These are phyloP conservation scores for Retiboletus fuscus DNA, from an alignment of 1,284 basidiomycete genomes.

Conservation along the genomic window DNA sequence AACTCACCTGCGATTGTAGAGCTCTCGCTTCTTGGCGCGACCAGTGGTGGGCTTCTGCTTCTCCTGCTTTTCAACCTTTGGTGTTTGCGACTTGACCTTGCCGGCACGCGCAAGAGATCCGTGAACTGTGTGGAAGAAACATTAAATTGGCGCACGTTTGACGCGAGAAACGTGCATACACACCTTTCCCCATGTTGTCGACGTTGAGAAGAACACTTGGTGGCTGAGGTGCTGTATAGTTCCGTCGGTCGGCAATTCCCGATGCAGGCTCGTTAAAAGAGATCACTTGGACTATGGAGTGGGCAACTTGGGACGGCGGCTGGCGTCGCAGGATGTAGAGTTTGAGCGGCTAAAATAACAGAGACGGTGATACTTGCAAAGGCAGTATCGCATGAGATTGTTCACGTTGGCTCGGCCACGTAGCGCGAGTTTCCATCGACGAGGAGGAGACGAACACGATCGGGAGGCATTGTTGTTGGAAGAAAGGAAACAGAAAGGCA, in stretches of 20 bases:
- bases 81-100: slow-evolving; percentile 98
- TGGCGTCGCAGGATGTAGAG: not conserved
- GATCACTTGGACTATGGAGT: too few relatives aligned
- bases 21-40: slow-evolving; percentile 94
- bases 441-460: too few relatives aligned
- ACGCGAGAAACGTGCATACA: slow-evolving; percentile 20
- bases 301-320: too few relatives aligned
- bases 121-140: slow-evolving; percentile 76
- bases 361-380: not conserved
- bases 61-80: slow-evolving; percentile 97
- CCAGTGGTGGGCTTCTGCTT: slow-evolving; percentile 97
- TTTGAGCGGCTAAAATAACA: not conserved
- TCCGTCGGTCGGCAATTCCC: slow-evolving; percentile 20
- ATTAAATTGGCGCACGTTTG: not conserved
- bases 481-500: too few relatives aligned
- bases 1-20: slow-evolving; percentile 91
- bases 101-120: slow-evolving; percentile 99
- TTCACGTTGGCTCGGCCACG: not conserved
- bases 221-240: slow-evolving; percentile 40
- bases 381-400: not conserved
- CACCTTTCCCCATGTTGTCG: slow-evolving; percentile 76
- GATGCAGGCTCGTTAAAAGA: not conserved
- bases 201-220: slow-evolving; percentile 43
- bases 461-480: too few relatives aligned
- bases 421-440: too few relatives aligned